phyloP scores from a whole-genome alignment of 345 rosid species.

The Arabis alpina region DNA sequence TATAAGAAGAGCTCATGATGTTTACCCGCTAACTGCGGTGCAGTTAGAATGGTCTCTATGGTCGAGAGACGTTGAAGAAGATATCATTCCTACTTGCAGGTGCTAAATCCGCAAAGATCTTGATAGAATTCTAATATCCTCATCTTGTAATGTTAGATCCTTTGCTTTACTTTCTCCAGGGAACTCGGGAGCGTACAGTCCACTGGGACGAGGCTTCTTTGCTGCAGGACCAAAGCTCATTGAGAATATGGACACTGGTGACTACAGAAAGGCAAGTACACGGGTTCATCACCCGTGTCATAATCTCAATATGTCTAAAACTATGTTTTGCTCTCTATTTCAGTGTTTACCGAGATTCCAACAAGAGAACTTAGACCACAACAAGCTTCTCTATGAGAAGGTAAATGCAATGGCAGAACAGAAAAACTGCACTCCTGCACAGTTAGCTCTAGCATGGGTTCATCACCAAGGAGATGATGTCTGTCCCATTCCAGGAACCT shows the following conservation, averaged over 20 bases:
- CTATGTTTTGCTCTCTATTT: too few relatives aligned
- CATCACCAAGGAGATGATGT: too few relatives aligned
- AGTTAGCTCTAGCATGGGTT: too few relatives aligned
- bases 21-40: slow-evolving; percentile 57
- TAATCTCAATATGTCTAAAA: too few relatives aligned
- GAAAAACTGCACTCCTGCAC: too few relatives aligned
- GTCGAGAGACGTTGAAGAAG: slow-evolving; percentile 70
- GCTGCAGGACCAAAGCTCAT: slow-evolving; percentile 53
- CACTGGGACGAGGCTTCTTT: slow-evolving; percentile 66
- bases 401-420: too few relatives aligned
- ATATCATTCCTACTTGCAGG: slow-evolving; percentile 37
- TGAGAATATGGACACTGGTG: slow-evolving; percentile 45
- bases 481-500: too few relatives aligned
- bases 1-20: slow-evolving; percentile 69
- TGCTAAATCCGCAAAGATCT: too few relatives aligned
- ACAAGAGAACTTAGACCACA: too few relatives aligned
- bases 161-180: slow-evolving; percentile 36
- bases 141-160: background rate
- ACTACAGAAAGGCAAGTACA: slow-evolving; percentile 49
- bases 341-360: too few relatives aligned
- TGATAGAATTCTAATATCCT: background rate
- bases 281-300: background rate
- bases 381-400: too few relatives aligned
- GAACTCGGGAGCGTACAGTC: slow-evolving; percentile 74
- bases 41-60: slow-evolving; percentile 75